Evolutionary conservation across 495 filamentous ascomycete genomes (phyloP).

Genomic region (Podospora pseudocomata): DNA sequence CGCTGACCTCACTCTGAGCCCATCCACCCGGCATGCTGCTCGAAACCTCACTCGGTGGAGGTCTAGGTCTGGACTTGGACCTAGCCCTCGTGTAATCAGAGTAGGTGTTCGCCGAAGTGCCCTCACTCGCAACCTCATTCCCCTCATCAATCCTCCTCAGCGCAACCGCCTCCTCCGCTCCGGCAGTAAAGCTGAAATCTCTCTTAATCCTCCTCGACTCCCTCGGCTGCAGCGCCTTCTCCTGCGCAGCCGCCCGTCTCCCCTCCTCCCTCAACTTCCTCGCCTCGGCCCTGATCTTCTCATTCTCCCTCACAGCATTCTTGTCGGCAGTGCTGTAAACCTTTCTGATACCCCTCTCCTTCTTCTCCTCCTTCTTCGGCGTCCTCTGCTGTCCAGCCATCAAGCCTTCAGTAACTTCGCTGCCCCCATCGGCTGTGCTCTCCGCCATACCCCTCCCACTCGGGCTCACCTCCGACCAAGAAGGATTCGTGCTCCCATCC

Average conservation of each 20-base stretch:
- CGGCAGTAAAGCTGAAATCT: slow-evolving; percentile 48
- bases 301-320: slow-evolving; percentile 39
- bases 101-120: slow-evolving; percentile 3
- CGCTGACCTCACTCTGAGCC: slow-evolving; percentile 52
- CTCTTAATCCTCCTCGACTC: slow-evolving; percentile 23
- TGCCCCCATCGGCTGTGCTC: slow-evolving; percentile 52
- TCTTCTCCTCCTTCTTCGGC: slow-evolving; percentile 33
- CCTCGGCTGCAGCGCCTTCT: not conserved
- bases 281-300: slow-evolving; percentile 50
- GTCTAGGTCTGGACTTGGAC: slow-evolving; percentile 38
- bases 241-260: not conserved
- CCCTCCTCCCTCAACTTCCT: slow-evolving; percentile 41
- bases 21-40: slow-evolving; percentile 48
- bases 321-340: slow-evolving; percentile 53
- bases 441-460: slow-evolving; percentile 19
- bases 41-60: slow-evolving; percentile 22
- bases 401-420: slow-evolving; percentile 53
- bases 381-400: slow-evolving; percentile 48
- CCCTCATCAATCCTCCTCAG: slow-evolving; percentile 33
- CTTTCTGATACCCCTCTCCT: slow-evolving; percentile 49
- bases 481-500: slow-evolving; percentile 58
- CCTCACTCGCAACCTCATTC: slow-evolving; percentile 16
- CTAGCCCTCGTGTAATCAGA: slow-evolving; percentile 25
- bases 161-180: slow-evolving; percentile 38
- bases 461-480: slow-evolving; percentile 35